Evolutionary conservation across 2,329 filamentous ascomycete species (phyloP), one percentile per base, ranked within the genome.

Genomic region (Exophiala aquamarina): DNA sequence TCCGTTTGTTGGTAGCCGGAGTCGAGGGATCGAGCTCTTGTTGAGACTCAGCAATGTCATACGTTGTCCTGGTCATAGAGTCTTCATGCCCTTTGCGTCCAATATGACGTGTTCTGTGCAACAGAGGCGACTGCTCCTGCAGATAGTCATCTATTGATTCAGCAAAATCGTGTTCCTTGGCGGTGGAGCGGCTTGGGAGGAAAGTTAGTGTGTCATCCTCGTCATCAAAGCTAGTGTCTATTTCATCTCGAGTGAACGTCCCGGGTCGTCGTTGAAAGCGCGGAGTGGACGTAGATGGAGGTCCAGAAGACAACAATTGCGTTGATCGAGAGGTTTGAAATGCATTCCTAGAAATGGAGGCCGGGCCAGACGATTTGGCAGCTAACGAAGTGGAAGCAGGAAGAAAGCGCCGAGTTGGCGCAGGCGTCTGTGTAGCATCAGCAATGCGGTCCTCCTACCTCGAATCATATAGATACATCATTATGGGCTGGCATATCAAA

Each of bases 151-250:
- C 14, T 13, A 19, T 17, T 13, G 8, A 7, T 7, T 20, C 35
- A 37, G 6, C 23, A 26, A 26, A 26, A 6, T 6, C 23, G 6
- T 26, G 23, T 6, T 6, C 23, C 23, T 26, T 26, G 23, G 23
- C 11, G 6, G 11, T 26, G n/a, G 38, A 23, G 17, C 37, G 33
- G 2, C 42, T 40, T 38, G 44, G 48, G 31, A 44, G 52, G 13
- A 46, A 49, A 19, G 14, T 15, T 34, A 33, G 28, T 14, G 9
- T 20, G 7, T 41, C 21, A 34, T 8, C n/a, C 15, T 40, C 49
- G 18, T 57, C 51, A 5, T 55, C 54, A 37, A 52, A 52, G 26
- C 34, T 52, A 9, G 46, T 44, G 17, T 54, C 46, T 7, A 57
- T 57, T 4, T 57, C 54, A 46, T 57, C 54, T 38, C 33, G 4